Evolutionary conservation across 257 asterid species (phyloP).

Genomic region (Paulownia fortunei): DNA sequence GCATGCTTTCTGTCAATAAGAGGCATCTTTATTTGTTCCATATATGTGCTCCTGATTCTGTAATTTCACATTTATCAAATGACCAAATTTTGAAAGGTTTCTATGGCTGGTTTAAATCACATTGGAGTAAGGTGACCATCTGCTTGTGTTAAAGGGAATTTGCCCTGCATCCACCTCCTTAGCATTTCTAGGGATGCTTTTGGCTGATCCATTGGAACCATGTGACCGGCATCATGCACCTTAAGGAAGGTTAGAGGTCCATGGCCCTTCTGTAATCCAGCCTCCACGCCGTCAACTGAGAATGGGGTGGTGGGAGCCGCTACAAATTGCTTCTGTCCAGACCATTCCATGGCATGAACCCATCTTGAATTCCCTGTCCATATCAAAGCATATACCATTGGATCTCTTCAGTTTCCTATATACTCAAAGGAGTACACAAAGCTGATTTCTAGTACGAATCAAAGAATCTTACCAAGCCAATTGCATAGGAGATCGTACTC

Average conservation of each 20-base stretch:
- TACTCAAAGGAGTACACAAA: too few species aligned
- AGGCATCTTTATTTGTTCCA: not conserved
- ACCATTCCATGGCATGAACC: slow-evolving; percentile 81
- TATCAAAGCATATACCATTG: not conserved
- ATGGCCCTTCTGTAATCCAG: slow-evolving; percentile 53
- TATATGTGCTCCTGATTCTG: slow-evolving; percentile 16
- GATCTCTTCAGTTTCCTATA: too few species aligned
- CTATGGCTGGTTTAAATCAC: slow-evolving; percentile 15
- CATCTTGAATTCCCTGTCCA: slow-evolving; percentile 71
- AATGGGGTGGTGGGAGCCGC: slow-evolving; percentile 52
- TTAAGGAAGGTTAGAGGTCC: slow-evolving; percentile 67
- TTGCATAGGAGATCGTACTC: slow-evolving; percentile 73
- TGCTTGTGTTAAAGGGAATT: slow-evolving; percentile 24
- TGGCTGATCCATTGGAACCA: slow-evolving; percentile 91
- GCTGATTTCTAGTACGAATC: too few species aligned
- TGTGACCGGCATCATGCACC: slow-evolving; percentile 73
- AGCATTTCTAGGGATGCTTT: slow-evolving; percentile 68
- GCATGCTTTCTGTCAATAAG: not conserved
- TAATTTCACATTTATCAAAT: not conserved
- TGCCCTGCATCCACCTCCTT: slow-evolving; percentile 64
- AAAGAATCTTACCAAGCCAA: slow-evolving; percentile 58
- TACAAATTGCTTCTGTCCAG: slow-evolving; percentile 57
- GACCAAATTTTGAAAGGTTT: not conserved
- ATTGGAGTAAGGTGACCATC: slow-evolving; percentile 40
- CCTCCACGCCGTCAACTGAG: slow-evolving; percentile 59